These are phyloP conservation scores for Clitocybe nebularis DNA, from an alignment of 1,284 basidiomycete genomes.

Conservation along the genomic window DNA sequence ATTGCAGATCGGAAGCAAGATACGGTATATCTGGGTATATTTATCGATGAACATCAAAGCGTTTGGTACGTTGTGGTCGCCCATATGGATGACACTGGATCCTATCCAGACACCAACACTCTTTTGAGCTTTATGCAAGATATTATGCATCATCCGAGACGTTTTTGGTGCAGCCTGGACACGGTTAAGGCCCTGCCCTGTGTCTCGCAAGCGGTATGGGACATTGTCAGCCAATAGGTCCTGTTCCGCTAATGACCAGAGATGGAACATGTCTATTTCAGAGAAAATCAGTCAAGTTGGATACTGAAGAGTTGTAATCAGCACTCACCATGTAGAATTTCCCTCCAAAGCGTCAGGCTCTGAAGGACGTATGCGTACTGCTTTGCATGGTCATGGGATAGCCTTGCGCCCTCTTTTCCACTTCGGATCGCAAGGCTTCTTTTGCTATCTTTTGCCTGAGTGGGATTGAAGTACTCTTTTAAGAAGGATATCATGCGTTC, in stretches of 20 bases:
- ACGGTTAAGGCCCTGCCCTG: slow-evolving; percentile 79
- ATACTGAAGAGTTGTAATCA: background rate
- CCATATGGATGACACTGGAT: slow-evolving; percentile 48
- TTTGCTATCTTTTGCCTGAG: slow-evolving; percentile 57
- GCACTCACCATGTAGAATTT: slow-evolving; percentile 69
- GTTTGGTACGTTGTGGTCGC: slow-evolving; percentile 84
- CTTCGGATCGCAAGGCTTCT: slow-evolving; percentile 70
- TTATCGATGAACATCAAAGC: slow-evolving; percentile 83
- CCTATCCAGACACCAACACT: slow-evolving; percentile 80
- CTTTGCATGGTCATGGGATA: slow-evolving; percentile 78
- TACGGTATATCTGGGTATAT: slow-evolving; percentile 84
- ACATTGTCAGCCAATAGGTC: slow-evolving; percentile 72
- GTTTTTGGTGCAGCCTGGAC: slow-evolving; percentile 82
- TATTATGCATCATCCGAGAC: slow-evolving; percentile 78
- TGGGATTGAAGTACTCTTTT: slow-evolving; percentile 72
- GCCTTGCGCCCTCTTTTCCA: slow-evolving; percentile 69
- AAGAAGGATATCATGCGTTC: slow-evolving; percentile 74
- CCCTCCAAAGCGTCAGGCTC: slow-evolving; percentile 78
- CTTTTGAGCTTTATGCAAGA: slow-evolving; percentile 73
- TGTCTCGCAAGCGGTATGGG: slow-evolving; percentile 74
- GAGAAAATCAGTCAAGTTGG: slow-evolving; percentile 4
- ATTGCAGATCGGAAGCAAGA: slow-evolving; percentile 78
- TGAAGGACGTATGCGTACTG: slow-evolving; percentile 81
- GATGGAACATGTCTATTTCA: slow-evolving; percentile 71
- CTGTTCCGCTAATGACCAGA: slow-evolving; percentile 76